Evolutionary conservation across 805 yeast genomes (phyloP), one percentile per base, ranked within the genome.

Genomic region (Kuraishia cidri): DNA sequence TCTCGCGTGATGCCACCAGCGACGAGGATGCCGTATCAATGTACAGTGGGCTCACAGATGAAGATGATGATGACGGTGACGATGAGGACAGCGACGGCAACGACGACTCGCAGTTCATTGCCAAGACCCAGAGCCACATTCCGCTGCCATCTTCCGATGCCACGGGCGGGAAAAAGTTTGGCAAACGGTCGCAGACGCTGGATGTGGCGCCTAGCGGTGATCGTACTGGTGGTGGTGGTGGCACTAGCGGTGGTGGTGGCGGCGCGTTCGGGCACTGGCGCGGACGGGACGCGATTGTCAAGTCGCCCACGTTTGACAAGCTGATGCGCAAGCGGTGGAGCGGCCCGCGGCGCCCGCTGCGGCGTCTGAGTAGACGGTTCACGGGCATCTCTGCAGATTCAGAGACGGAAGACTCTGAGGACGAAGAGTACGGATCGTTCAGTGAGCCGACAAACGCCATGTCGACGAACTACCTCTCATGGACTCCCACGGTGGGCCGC

Each of bases 401-500:
- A n/a, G n/a, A n/a, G n/a, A n/a, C n/a, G n/a, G 42, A 41, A n/a
- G 40, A 41, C 29, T 48, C 46, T 16, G 58, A 52, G 7, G 65
- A 60, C 33, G 56, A 51, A n/a, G 62, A 53, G 14, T 35, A 48
- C 9, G 37, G 43, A 6, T 47, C 53, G 16, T 19, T 45, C 18
- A 25, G 13, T 6, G 50, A 48, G 33, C 45, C 54, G 4, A 21
- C 36, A 17, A 25, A 33, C 5, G 33, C 39, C 24, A 64, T 68
- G 66, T 71, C 77, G 20, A 60, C 78, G 1, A 74, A 72, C 37
- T 92, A 88, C 45, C 60, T 90, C 16, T 87, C 97, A 0, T 87
- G 94, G 85, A 71, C 70, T 21, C 97, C 97, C 2, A 83, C 92
- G 0, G 70, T 92, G 23, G 97, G 96, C 8, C 71, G 97, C 54